Evolutionary conservation across 2,329 filamentous ascomycete genomes (phyloP), one percentile per base, ranked within the genome.

Genomic region (Microdochium nivale): DNA sequence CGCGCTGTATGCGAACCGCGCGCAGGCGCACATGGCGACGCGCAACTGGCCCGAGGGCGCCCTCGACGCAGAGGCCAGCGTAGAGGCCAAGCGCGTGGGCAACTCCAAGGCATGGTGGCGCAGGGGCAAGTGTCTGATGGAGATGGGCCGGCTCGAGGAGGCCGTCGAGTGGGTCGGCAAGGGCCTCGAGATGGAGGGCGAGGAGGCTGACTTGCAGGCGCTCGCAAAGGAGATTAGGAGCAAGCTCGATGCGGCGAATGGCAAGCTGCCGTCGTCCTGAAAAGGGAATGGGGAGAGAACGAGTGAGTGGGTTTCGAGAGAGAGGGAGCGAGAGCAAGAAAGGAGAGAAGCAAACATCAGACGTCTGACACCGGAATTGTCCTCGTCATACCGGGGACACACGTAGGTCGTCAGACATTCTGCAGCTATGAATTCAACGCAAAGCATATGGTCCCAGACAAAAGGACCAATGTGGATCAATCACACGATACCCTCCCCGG

Each of bases 71-170:
- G 87, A 95, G 73, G 81, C 84, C 27, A 94, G 88, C 66, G 86
- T 96, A 44, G 91, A 96, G 75, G 84, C 89, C 56, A 91, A 92
- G 77, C 81, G 84, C 58, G 79, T 86, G 43, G 90, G 87, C 37
- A 97, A 99, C 68, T 84, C 88, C 1, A 97, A 97, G 81, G 91
- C 85, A 0, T 97, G 92, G 90, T 96, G 90, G 86, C 78, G 94
- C 55, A 77, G 88, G 55, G 94, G 88, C 10, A 84, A 83, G 72
- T 95, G 90, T 65, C 70, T 97, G 64, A 71, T 86, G 58, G 94
- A 99, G 81, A 97, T 97, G 94, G 87, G 87, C 1, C 71, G 92
- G 54, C 71, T 88, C 62, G 83, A 88, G 51, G 92, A 97, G 80
- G 90, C 91, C 1, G 76, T 76, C 61, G 83, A 85, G 56, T 95